Conservation (phyloP, 441 rosid species). For the Kokia cookei region DNA sequence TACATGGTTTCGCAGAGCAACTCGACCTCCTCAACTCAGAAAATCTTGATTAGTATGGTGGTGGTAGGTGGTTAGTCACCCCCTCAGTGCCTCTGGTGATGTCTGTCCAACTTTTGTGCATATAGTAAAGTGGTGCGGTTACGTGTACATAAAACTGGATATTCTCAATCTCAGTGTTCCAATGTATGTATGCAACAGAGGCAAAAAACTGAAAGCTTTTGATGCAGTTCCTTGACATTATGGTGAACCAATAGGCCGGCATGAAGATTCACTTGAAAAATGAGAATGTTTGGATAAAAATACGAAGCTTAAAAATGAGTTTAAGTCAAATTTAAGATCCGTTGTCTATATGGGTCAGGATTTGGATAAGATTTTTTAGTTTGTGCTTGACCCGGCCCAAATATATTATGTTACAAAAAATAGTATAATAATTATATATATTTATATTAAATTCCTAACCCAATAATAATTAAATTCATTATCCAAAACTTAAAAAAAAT, state of each 20-base stretch:
- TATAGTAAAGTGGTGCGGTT: neutral
- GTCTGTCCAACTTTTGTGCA: conserved; percentile 10
- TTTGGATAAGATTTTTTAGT: too few species aligned
- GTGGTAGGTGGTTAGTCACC: neutral
- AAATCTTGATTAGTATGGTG: conserved; percentile 8
- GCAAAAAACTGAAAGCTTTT: conserved; percentile 1
- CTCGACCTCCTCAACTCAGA: conserved; percentile 22
- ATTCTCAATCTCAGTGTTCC: neutral
- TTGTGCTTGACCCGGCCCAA: too few species aligned
- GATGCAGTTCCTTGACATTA: neutral
- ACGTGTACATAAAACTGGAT: neutral
- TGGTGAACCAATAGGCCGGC: neutral
- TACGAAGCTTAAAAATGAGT: too few species aligned
- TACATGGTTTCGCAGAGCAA: conserved; percentile 69
- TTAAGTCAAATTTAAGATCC: too few species aligned
- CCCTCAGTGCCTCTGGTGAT: neutral
- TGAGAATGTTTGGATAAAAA: too few species aligned
- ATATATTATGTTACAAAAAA: too few species aligned
- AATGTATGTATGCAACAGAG: neutral
- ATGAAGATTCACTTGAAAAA: too few species aligned
- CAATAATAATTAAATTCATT: too few species aligned
- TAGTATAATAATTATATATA: too few species aligned
- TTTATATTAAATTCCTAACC: too few species aligned
- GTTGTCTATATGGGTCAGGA: too few species aligned
- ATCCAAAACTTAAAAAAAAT: too few species aligned